phyloP scores from a whole-genome alignment of 306 rosid genomes.

The Vicia faba region DNA sequence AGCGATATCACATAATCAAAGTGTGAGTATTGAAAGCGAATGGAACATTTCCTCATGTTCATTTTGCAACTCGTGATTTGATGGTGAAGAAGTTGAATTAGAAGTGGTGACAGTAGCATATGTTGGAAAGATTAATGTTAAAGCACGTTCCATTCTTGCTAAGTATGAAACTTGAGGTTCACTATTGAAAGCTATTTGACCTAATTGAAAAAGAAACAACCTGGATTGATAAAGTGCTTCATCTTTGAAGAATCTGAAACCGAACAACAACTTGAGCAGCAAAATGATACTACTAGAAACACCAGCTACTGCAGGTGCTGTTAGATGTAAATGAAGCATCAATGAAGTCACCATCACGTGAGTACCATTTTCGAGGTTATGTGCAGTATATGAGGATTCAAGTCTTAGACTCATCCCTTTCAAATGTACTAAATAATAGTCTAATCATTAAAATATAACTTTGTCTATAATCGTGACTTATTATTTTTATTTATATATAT shows the following conservation, averaged over 20 bases:
- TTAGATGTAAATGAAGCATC: slow-evolving; percentile 36
- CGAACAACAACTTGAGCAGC: slow-evolving; percentile 44
- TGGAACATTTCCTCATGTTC: slow-evolving; percentile 2
- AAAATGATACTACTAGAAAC: slow-evolving; percentile 25
- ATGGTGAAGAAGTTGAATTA: background rate
- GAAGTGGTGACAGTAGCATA: background rate
- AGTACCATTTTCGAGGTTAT: slow-evolving; percentile 3
- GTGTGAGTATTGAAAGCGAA: background rate
- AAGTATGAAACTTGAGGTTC: slow-evolving; percentile 5
- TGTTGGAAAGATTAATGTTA: slow-evolving; percentile 26
- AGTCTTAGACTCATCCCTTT: background rate
- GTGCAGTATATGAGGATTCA: background rate
- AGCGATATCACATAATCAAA: background rate
- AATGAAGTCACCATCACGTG: slow-evolving; percentile 14
- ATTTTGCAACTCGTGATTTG: background rate
- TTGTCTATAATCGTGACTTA: background rate
- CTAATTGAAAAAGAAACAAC: slow-evolving; percentile 56
- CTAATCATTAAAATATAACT: background rate
- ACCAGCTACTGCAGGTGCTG: slow-evolving; percentile 35
- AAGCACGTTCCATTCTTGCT: slow-evolving; percentile 49
- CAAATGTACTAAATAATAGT: background rate
- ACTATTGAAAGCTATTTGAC: slow-evolving; percentile 40
- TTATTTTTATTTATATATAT: too few relatives aligned
- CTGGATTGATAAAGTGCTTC: slow-evolving; percentile 41
- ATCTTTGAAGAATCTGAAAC: slow-evolving; percentile 37